Evolutionary conservation across 2,329 filamentous ascomycete genomes (phyloP).

Genomic region (Paecilomyces sp.): DNA sequence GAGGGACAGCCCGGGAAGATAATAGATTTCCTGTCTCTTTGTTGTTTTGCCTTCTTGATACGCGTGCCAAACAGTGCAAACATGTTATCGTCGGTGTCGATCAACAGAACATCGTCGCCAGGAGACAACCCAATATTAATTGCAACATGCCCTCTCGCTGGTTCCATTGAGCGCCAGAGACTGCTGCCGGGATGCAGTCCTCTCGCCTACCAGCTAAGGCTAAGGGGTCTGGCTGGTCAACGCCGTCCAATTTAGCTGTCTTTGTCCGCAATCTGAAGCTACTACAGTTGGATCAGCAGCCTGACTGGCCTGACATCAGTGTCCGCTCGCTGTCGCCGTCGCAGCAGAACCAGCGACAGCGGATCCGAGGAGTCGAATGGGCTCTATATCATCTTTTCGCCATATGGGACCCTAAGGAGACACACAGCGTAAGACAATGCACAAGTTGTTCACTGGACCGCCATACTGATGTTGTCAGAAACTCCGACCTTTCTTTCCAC

Average conservation of each 20-base stretch:
- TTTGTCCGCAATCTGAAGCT: slow-evolving; percentile 81
- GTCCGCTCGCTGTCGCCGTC: slow-evolving; percentile 63
- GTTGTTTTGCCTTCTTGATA: slow-evolving; percentile 2
- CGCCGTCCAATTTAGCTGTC: slow-evolving; percentile 51
- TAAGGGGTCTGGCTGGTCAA: slow-evolving; percentile 28
- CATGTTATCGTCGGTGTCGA: slow-evolving; percentile 1
- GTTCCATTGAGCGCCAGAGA: not conserved
- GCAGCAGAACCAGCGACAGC: slow-evolving; percentile 69
- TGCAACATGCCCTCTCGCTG: not conserved
- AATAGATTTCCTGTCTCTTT: not conserved
- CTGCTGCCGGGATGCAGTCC: slow-evolving; percentile 22
- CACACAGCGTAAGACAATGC: slow-evolving; percentile 54
- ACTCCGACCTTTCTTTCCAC: slow-evolving; percentile 83
- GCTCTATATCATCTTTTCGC: slow-evolving; percentile 79
- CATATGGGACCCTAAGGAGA: slow-evolving; percentile 72
- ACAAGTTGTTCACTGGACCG: not conserved
- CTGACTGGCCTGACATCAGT: slow-evolving; percentile 75
- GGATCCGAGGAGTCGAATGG: slow-evolving; percentile 82
- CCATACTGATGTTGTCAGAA: slow-evolving; percentile 50
- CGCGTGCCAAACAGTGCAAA: slow-evolving; percentile 10
- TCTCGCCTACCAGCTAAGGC: slow-evolving; percentile 18
- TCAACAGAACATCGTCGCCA: slow-evolving; percentile 4
- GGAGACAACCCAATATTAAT: slow-evolving; percentile 1
- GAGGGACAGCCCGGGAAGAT: not conserved
- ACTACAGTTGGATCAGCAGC: slow-evolving; percentile 66